Evolutionary conservation across 306 rosid genomes (phyloP).

Genomic region (Quercus engelmannii): DNA sequence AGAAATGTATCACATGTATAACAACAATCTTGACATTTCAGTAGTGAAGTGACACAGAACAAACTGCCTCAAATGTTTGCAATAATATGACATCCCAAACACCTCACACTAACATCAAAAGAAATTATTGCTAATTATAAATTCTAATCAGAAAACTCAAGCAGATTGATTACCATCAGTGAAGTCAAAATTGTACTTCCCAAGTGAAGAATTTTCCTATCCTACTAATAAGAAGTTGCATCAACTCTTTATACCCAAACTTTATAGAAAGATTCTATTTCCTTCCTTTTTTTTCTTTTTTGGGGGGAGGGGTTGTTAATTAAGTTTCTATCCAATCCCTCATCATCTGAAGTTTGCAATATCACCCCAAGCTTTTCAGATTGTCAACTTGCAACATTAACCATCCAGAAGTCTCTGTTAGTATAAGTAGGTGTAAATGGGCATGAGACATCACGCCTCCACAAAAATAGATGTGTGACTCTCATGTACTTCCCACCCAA

Average conservation of each 20-base stretch:
- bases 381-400: background rate
- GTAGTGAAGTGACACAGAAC: background rate
- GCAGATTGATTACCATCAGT: background rate
- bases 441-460: background rate
- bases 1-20: slow-evolving; percentile 16
- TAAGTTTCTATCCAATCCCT: background rate
- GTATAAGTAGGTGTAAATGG: background rate
- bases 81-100: slow-evolving; percentile 3
- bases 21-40: slow-evolving; percentile 7
- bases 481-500: background rate
- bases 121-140: background rate
- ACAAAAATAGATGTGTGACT: background rate
- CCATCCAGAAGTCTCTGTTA: background rate
- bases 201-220: background rate
- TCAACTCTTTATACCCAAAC: background rate
- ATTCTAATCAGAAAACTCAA: background rate
- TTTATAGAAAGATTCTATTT: background rate
- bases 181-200: background rate
- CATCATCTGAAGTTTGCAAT: background rate
- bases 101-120: background rate
- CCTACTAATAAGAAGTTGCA: background rate
- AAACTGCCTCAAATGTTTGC: slow-evolving; percentile 6
- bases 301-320: too few relatives aligned
- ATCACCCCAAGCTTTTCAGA: background rate
- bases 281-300: too few relatives aligned